Evolutionary conservation across 2,329 filamentous ascomycete genomes (phyloP).

Genomic region (Intubia oerlemansii): DNA sequence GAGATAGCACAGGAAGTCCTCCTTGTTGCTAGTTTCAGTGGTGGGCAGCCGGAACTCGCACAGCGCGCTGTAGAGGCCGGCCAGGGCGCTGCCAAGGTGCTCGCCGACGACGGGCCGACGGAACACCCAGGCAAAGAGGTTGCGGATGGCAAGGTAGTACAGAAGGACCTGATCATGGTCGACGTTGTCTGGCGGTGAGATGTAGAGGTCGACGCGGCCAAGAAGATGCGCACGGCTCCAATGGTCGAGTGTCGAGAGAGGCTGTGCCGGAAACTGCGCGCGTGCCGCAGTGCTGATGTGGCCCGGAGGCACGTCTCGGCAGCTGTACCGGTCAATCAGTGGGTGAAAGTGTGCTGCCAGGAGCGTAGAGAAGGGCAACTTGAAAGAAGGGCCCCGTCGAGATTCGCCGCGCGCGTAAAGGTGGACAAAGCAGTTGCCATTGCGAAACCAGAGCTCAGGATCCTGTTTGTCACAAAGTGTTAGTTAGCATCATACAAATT

Average conservation of each 20-base stretch:
- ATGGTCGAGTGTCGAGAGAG: constrained; percentile 5
- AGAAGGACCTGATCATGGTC: constrained; percentile 31
- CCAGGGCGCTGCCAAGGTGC: constrained; percentile 40
- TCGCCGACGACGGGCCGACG: constrained; percentile 45
- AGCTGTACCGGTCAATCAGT: constrained; percentile 32
- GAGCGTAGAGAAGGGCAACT: constrained; percentile 35
- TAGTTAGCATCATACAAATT: no score
- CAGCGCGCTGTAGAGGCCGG: constrained; percentile 44
- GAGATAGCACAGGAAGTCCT: constrained; percentile 42
- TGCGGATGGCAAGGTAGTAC: constrained; percentile 49
- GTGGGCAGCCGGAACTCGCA: constrained; percentile 32
- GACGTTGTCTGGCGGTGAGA: constrained; percentile 37
- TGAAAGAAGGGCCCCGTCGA: constrained; percentile 44
- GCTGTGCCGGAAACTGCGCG: no score
- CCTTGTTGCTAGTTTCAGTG: constrained; percentile 33
- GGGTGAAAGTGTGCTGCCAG: constrained; percentile 35
- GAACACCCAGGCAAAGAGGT: constrained; percentile 53
- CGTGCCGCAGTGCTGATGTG: constrained; percentile 8
- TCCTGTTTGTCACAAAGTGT: constrained; percentile 34
- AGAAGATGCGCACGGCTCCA: constrained; percentile 6
- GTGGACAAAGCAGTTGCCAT: constrained; percentile 50
- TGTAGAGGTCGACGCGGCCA: constrained; percentile 36
- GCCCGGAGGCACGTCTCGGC: constrained; percentile 12
- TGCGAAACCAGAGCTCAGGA: constrained; percentile 43
- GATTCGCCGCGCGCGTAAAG: constrained; percentile 46